Evolutionary conservation across 768 basidiomycete genomes (phyloP).

Genomic region (Kondoa malvinella): DNA sequence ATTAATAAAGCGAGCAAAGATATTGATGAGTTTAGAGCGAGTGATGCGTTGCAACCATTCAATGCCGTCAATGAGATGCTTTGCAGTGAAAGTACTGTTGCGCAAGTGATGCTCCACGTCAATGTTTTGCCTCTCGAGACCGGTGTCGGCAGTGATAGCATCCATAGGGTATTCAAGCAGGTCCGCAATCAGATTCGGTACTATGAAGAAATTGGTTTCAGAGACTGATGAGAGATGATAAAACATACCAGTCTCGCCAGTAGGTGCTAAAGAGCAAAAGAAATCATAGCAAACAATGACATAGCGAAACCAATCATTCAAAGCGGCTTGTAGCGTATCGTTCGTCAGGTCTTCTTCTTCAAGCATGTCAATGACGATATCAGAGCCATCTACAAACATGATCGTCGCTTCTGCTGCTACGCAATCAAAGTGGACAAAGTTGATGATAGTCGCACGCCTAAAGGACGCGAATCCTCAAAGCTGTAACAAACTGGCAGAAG

Average conservation of each 20-base stretch:
- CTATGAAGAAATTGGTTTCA: background rate
- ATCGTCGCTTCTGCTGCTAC: background rate
- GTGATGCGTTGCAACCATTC: background rate
- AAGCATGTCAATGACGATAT: background rate
- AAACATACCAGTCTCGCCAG: background rate
- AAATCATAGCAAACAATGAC: background rate
- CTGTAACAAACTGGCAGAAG: background rate
- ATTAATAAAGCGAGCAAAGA: background rate
- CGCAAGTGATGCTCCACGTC: background rate
- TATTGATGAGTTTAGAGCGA: background rate
- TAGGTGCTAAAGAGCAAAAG: background rate
- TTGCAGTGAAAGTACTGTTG: background rate
- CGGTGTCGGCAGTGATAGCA: background rate
- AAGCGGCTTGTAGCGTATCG: background rate
- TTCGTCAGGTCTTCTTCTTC: background rate
- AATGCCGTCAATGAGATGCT: background rate
- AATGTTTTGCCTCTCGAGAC: background rate
- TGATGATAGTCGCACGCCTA: background rate
- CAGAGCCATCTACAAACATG: background rate
- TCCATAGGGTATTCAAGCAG: background rate
- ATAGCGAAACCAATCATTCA: background rate
- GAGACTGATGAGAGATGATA: background rate
- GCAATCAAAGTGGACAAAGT: background rate
- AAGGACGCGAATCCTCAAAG: background rate
- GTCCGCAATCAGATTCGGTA: background rate